These are phyloP conservation scores for Suhomyces vadensis DNA, from an alignment of 805 yeast species.

Conservation along the genomic window DNA sequence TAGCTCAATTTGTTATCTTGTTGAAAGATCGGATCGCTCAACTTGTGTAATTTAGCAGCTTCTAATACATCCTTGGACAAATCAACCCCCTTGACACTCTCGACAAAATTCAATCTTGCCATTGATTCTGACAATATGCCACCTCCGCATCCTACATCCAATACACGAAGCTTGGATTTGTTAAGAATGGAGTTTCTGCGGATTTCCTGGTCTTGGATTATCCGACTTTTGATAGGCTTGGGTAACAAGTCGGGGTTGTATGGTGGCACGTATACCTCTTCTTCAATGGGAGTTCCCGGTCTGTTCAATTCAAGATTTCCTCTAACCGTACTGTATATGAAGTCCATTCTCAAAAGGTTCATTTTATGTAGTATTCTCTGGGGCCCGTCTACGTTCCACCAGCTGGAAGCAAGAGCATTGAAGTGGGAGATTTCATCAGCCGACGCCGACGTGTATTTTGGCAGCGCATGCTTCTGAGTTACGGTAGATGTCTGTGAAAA, in stretches of 20 bases:
- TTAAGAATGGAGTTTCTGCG: conserved; percentile 40
- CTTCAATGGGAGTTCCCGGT: conserved; percentile 28
- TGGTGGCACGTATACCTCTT: conserved; percentile 73
- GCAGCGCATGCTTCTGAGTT: neutral
- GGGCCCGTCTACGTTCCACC: conserved; percentile 97
- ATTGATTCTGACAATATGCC: conserved; percentile 87
- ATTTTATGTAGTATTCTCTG: conserved; percentile 92
- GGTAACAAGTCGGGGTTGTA: conserved; percentile 72
- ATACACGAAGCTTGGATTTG: conserved; percentile 47
- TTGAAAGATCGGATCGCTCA: conserved; percentile 61
- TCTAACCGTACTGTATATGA: conserved; percentile 64
- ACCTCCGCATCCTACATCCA: conserved; percentile 99
- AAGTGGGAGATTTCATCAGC: conserved; percentile 77
- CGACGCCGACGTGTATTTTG: conserved; percentile 42
- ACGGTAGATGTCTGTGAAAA: conserved; percentile 2
- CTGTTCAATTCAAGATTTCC: conserved; percentile 44
- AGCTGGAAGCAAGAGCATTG: conserved; percentile 81
- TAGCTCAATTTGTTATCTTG: conserved; percentile 54
- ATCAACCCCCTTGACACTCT: conserved; percentile 77
- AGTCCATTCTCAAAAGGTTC: conserved; percentile 89
- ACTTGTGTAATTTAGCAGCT: conserved; percentile 73
- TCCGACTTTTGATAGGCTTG: conserved; percentile 45
- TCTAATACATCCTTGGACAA: conserved; percentile 77
- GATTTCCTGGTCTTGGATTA: conserved; percentile 50
- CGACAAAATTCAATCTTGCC: conserved; percentile 69